Evolutionary conservation across 2,329 filamentous ascomycete species (phyloP).

Genomic region (Rutstroemia sp.): DNA sequence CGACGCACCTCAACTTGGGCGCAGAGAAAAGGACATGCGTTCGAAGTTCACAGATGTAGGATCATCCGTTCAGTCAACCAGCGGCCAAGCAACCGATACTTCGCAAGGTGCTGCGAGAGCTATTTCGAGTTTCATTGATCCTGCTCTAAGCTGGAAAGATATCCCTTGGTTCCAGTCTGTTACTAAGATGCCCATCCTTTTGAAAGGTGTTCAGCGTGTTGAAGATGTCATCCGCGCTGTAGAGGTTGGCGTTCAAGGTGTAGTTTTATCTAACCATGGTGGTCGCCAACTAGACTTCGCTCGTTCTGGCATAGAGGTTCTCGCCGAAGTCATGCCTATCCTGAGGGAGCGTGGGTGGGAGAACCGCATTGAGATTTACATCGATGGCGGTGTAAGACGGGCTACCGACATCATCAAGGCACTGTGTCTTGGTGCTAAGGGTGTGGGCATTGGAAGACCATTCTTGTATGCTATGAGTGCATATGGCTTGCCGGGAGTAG

Average conservation of each 20-base stretch:
- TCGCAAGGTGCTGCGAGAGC: constrained; percentile 89
- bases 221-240: constrained; percentile 90
- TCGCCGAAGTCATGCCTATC: constrained; percentile 89
- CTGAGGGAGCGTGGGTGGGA: constrained; percentile 67
- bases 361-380: constrained; percentile 74
- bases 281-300: constrained; percentile 91
- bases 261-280: constrained; percentile 94
- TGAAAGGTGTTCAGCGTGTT: constrained; percentile 94
- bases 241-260: constrained; percentile 74
- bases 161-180: constrained; percentile 88
- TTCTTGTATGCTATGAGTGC: constrained; percentile 96
- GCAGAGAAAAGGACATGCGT: constrained; percentile 97
- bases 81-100: constrained; percentile 67
- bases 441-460: constrained; percentile 87
- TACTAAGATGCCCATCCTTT: constrained; percentile 88
- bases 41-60: constrained; percentile 81
- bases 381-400: constrained; percentile 85
- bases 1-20: constrained; percentile 89
- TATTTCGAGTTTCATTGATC: constrained; percentile 96
- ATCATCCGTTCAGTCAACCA: constrained; percentile 66
- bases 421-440: constrained; percentile 82
- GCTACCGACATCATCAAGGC: constrained; percentile 95
- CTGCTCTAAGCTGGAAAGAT: constrained; percentile 85
- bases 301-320: constrained; percentile 78
- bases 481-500: constrained; percentile 81